Conservation (phyloP, 768 basidiomycete genomes). For the Mycena capillaripes region DNA sequence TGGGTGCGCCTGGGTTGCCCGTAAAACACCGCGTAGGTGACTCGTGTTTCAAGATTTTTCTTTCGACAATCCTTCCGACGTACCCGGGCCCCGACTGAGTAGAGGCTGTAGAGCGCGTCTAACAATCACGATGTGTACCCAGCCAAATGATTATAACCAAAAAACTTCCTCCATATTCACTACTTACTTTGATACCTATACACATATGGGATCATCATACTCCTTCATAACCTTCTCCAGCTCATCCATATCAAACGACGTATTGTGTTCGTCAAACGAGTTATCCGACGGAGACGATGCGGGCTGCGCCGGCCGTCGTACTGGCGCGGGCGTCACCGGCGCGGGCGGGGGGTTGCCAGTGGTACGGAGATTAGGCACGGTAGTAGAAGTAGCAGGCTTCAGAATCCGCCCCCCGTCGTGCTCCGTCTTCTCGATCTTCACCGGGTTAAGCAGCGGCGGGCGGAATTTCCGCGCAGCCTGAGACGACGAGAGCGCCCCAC, state of each 20-base stretch:
- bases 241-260: conserved; percentile 26
- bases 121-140: too few species aligned
- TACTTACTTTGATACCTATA: background rate
- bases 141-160: too few species aligned
- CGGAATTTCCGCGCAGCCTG: conserved; percentile 20
- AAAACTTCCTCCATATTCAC: too few species aligned
- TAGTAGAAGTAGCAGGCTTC: too few species aligned
- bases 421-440: conserved; percentile 5
- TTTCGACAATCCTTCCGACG: too few species aligned
- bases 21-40: too few species aligned
- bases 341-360: background rate
- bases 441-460: conserved; percentile 13
- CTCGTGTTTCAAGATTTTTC: too few species aligned
- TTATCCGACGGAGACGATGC: background rate
- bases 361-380: too few species aligned
- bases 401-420: background rate
- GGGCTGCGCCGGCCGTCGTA: background rate
- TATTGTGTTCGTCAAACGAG: conserved; percentile 2
- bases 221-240: conserved; percentile 27
- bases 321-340: background rate
- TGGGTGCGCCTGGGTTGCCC: too few species aligned
- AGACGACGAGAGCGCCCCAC: background rate
- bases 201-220: conserved; percentile 14
- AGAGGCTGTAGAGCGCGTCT: too few species aligned
- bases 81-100: too few species aligned